phyloP scores from a whole-genome alignment of 148 eudicot genomes.

The Persicaria maculosa region DNA sequence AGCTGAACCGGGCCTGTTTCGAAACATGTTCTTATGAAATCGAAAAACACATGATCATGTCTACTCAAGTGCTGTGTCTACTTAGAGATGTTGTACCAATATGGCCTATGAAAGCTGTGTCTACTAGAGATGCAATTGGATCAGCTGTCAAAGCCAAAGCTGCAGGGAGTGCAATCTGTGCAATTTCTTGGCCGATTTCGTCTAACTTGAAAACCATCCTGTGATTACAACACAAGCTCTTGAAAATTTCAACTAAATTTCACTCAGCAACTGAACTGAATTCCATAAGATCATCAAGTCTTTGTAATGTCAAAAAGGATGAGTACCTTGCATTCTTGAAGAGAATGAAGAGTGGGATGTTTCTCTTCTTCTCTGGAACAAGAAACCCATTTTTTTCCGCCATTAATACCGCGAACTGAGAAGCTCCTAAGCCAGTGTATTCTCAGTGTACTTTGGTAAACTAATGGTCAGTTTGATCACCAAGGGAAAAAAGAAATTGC shows the following conservation, averaged over 20 bases:
- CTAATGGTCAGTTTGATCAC: neutral
- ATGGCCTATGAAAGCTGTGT: conserved; percentile 90
- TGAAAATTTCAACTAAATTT: neutral
- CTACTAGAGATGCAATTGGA: conserved; percentile 80
- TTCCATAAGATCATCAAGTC: no score
- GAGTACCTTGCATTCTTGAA: conserved; percentile 45
- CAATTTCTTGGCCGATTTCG: conserved; percentile 65
- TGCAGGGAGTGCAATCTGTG: conserved; percentile 73
- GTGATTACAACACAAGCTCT: neutral
- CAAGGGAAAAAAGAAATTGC: neutral
- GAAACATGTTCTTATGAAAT: neutral
- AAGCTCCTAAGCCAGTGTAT: neutral
- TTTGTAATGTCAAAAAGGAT: neutral
- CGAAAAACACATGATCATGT: neutral
- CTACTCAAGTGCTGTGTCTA: neutral
- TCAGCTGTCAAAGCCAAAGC: conserved; percentile 83
- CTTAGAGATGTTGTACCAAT: conserved; percentile 35
- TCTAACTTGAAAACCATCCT: conserved; percentile 52
- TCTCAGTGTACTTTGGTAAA: neutral
- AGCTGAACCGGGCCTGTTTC: conserved; percentile 65
- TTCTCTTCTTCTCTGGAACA: conserved; percentile 27
- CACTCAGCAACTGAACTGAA: neutral
- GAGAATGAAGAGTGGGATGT: conserved; percentile 33
- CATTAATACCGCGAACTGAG: conserved; percentile 21
- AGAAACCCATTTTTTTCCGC: conserved; percentile 30